These are phyloP conservation scores for Teratosphaeria nubilosa DNA, from an alignment of 2,329 filamentous ascomycete genomes.

Conservation along the genomic window DNA sequence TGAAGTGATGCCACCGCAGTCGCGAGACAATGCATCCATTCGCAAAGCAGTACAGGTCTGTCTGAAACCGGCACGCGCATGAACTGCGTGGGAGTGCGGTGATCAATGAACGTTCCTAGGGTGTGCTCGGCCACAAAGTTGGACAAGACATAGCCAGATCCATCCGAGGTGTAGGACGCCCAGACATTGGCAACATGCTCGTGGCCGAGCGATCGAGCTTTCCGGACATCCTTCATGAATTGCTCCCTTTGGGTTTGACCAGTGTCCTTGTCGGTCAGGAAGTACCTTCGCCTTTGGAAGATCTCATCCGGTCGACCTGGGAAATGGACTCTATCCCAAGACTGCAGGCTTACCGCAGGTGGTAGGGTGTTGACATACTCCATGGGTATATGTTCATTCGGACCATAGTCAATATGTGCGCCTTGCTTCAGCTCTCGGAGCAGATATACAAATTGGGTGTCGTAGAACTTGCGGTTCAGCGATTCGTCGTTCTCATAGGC, in stretches of 20 bases:
- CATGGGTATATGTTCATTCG: constrained; percentile 59
- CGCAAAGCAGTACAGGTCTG: constrained; percentile 51
- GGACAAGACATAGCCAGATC: constrained; percentile 54
- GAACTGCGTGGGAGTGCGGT: constrained; percentile 49
- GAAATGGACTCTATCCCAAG: constrained; percentile 53
- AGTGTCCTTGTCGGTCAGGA: constrained; percentile 20
- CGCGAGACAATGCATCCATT: constrained; percentile 65
- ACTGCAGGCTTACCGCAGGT: constrained; percentile 35
- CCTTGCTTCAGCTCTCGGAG: constrained; percentile 52
- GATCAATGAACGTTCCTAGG: constrained; percentile 57
- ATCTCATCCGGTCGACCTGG: constrained; percentile 49
- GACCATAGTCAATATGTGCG: constrained; percentile 52
- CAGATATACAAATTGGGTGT: constrained; percentile 62
- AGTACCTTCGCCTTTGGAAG: constrained; percentile 29
- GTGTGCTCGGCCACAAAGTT: constrained; percentile 57
- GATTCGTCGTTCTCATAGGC: constrained; percentile 50
- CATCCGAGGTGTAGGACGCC: constrained; percentile 59
- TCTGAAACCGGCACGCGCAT: constrained; percentile 52
- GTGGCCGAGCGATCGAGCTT: constrained; percentile 50
- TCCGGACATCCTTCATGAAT: constrained; percentile 52
- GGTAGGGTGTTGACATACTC: constrained; percentile 54
- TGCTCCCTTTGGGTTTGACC: constrained; percentile 26
- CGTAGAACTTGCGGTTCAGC: constrained; percentile 59
- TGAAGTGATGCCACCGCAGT: constrained; percentile 61
- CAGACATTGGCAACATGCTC: constrained; percentile 61